These are phyloP conservation scores for Alloteropsis semialata DNA, from an alignment of 176 grass and related monocot genomes.

Conservation along the genomic window DNA sequence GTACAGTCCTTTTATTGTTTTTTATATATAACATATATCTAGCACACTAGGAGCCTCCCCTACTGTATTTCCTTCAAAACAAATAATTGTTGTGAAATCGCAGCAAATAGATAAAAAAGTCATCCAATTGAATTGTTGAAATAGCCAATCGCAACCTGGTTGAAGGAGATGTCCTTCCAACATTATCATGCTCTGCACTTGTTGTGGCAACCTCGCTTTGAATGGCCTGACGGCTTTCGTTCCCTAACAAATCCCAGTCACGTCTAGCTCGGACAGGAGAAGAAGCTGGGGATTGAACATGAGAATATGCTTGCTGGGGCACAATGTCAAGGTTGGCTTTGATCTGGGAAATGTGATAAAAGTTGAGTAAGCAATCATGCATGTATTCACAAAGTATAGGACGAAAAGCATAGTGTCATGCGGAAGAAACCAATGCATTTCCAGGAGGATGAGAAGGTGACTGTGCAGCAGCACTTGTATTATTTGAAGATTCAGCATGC, in stretches of 20 bases:
- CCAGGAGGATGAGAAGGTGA: conserved; percentile 58
- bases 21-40: neutral
- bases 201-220: conserved; percentile 34
- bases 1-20: too few species aligned
- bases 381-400: conserved; percentile 7
- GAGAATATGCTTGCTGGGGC: conserved; percentile 69
- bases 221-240: conserved; percentile 45
- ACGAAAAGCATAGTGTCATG: conserved; percentile 27
- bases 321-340: conserved; percentile 80
- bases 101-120: neutral
- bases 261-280: conserved; percentile 60
- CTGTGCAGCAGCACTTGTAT: conserved; percentile 55
- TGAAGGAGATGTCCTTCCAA: conserved; percentile 47
- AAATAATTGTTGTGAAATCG: neutral
- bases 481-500: conserved; percentile 72
- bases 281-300: conserved; percentile 73
- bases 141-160: conserved; percentile 35
- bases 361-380: conserved; percentile 19
- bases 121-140: conserved; percentile 2
- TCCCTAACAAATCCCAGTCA: conserved; percentile 67
- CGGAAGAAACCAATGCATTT: conserved; percentile 49
- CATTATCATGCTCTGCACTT: conserved; percentile 52
- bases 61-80: neutral
- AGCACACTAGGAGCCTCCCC: neutral
- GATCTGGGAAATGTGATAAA: conserved; percentile 43